A percentile compares a stretch with the other conserved stretches of the same genome.
phyloP scores from a whole-genome alignment of 257 asterid genomes.

The Fraxinus excelsior region DNA sequence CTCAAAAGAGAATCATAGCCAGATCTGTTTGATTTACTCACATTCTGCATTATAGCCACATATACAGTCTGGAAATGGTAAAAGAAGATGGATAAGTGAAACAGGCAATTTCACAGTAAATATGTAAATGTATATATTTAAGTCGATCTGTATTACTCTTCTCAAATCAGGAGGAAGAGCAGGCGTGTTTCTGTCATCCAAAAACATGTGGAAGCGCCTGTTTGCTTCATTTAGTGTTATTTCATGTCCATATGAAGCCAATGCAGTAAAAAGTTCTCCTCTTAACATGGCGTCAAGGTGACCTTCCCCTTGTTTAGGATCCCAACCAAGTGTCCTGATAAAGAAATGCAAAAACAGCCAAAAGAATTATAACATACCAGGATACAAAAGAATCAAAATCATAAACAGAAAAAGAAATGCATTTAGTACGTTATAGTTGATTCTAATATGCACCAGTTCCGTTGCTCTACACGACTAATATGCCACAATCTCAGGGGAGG shows the following conservation, averaged over 20 bases:
- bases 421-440: neutral
- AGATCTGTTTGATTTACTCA: slow-evolving; percentile 65
- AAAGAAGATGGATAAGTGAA: slow-evolving; percentile 28
- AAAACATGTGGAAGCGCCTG: slow-evolving; percentile 65
- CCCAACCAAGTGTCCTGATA: slow-evolving; percentile 94
- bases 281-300: slow-evolving; percentile 95
- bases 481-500: neutral
- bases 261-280: slow-evolving; percentile 75
- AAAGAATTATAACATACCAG: neutral
- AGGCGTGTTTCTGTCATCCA: slow-evolving; percentile 68
- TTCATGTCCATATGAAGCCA: slow-evolving; percentile 77
- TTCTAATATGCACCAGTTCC: slow-evolving; percentile 2
- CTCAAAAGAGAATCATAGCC: slow-evolving; percentile 77
- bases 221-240: slow-evolving; percentile 68
- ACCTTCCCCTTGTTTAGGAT: slow-evolving; percentile 88
- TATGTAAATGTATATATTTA: neutral
- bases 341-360: slow-evolving; percentile 28
- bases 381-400: neutral
- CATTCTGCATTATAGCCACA: slow-evolving; percentile 70
- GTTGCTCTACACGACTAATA: neutral
- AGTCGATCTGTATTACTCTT: slow-evolving; percentile 51
- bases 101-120: slow-evolving; percentile 11
- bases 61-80: slow-evolving; percentile 71
- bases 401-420: neutral
- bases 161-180: slow-evolving; percentile 94